Base-by-base conservation (phyloP, 208 protist species). In the Trypanosoma melophagium region DNA sequence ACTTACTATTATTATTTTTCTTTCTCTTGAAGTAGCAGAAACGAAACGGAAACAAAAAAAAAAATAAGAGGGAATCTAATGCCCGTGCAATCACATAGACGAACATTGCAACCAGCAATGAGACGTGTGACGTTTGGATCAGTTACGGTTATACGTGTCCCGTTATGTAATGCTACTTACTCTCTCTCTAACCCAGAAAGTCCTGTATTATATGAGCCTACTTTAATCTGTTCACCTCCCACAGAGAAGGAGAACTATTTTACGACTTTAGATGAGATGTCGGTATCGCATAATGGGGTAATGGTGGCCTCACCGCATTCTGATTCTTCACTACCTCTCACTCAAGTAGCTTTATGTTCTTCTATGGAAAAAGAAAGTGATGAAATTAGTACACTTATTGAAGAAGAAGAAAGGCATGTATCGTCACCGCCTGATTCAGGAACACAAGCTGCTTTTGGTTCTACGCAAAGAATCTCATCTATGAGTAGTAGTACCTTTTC, bases 111-210 rank as follows among this genome's bases (percentile, higher is more conserved):
- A 28, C 25, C 22, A 7, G 49, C 8, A 1, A 35, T 17, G 44
- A 61, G 51, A 35, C 66, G 50, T n/a, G 58, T 71, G 47, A 71
- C 56, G 17, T 71, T 71, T 71, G 66, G 66, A 12, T 19, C 45
- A 3, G 58, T 65, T 14, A 71, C 47, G 12, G 41, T 71, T 53
- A n/a, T 60, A 7, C 51, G 45, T 38, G 25, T 71, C 21, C 66
- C 66, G 50, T 40, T 14, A 19, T 38, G 13, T 35, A 7, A 19
- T 16, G 35, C 45, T 12, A 7, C 8, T 9, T n/a, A 13, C 47
- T 44, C n/a, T n/a, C n/a, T 47, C 3, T 35, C 55, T 3, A 24
- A 21, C 12, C 19, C 21, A 19, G 63, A 50, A 14, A 69, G 52
- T 60, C 41, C 24, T 17, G 1, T 42, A 25, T 57, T 35, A 3